A percentile compares a stretch with the other conserved stretches of the same genome.
These are phyloP conservation scores for Nitzschia sp. DNA, from an alignment of 108 stramenopile species.

Conservation along the genomic window DNA sequence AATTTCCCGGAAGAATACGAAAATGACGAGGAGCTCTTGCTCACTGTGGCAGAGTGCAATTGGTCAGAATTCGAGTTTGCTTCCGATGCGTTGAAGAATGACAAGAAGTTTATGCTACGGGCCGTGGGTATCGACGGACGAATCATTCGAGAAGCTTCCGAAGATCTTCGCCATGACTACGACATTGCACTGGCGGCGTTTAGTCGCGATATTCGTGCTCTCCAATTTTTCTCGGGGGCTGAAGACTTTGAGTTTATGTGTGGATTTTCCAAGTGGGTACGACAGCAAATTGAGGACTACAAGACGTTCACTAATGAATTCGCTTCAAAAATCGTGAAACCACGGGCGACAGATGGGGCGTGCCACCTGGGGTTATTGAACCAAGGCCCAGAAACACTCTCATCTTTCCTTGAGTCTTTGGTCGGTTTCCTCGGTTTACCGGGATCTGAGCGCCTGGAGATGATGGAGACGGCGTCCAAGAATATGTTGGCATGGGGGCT, in stretches of 20 bases:
- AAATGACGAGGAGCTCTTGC: conserved; percentile 28
- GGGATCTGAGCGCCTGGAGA: conserved; percentile 1
- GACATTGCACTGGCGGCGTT: conserved; percentile 18
- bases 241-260: conserved; percentile 35
- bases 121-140: conserved; percentile 31
- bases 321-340: background rate
- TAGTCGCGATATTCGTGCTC: background rate
- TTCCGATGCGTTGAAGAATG: conserved; percentile 13
- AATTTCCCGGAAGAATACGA: conserved; percentile 23
- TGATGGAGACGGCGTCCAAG: conserved; percentile 5
- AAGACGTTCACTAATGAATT: conserved; percentile 2
- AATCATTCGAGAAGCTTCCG: conserved; percentile 14
- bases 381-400: conserved; percentile 18
- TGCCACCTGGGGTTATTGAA: conserved; percentile 22
- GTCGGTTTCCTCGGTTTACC: conserved; percentile 22
- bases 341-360: background rate
- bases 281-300: conserved; percentile 7
- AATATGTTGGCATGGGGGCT: conserved; percentile 30
- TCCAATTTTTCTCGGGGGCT: conserved; percentile 26
- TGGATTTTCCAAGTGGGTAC: conserved; percentile 12
- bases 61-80: conserved; percentile 35
- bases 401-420: background rate
- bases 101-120: conserved; percentile 37
- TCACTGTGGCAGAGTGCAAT: conserved; percentile 15
- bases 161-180: conserved; percentile 15